Evolutionary conservation across 495 filamentous ascomycete genomes (phyloP).

Genomic region (Aspergillus heteromorphus): DNA sequence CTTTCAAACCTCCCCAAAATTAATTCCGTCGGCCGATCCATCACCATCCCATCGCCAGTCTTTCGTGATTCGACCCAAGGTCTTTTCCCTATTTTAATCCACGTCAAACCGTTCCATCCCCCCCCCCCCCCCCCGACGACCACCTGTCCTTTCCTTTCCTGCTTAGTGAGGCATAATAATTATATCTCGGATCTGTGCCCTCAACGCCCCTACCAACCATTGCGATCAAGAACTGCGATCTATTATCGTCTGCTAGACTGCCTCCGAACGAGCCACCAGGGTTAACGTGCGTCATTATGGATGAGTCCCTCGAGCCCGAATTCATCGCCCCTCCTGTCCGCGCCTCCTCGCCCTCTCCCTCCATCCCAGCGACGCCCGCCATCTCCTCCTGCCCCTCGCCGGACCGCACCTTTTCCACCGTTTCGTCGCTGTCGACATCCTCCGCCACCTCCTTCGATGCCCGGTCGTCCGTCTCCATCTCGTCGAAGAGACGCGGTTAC

Average conservation of each 20-base stretch:
- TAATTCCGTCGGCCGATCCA: conserved; percentile 16
- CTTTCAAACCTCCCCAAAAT: conserved; percentile 18
- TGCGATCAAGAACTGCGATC: neutral
- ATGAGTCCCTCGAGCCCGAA: conserved; percentile 28
- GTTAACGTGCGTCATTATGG: conserved; percentile 24
- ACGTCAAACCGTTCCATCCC: conserved; percentile 11
- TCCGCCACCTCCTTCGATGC: conserved; percentile 53
- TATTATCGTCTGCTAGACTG: neutral
- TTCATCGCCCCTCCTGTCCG: conserved; percentile 23
- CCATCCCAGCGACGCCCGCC: conserved; percentile 55
- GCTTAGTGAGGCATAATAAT: neutral
- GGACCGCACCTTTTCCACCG: conserved; percentile 69
- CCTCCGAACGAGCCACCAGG: conserved; percentile 5
- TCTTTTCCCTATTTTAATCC: conserved; percentile 13
- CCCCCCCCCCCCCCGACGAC: conserved; percentile 13
- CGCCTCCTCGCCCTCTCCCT: conserved; percentile 55
- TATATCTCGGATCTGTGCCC: neutral
- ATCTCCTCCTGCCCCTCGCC: conserved; percentile 59
- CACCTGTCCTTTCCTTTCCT: conserved; percentile 19
- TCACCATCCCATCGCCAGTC: conserved; percentile 16
- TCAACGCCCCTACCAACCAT: neutral
- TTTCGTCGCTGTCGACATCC: conserved; percentile 65
- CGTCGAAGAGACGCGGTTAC: conserved; percentile 68
- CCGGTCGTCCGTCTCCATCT: conserved; percentile 51
- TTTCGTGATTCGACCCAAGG: conserved; percentile 12